Evolutionary conservation across 352 stramenopile genomes (phyloP).

Genomic region (Aphanomyces cochlioides): DNA sequence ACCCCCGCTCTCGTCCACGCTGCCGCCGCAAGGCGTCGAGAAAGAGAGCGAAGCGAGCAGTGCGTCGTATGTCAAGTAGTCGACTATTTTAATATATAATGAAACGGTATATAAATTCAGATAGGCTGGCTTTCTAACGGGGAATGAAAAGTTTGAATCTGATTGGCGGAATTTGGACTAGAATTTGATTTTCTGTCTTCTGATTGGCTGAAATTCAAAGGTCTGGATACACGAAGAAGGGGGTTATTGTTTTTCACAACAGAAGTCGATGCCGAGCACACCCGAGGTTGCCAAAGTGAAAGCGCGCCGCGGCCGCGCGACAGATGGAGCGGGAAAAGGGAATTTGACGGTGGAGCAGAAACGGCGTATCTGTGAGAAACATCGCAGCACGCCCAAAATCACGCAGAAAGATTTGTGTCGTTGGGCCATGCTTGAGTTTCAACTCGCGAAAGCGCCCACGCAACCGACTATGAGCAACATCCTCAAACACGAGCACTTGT

Average conservation of each 20-base stretch:
- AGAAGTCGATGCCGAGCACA: conserved; percentile 19
- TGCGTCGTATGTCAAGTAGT: conserved; percentile 14
- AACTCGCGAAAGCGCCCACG: conserved; percentile 71
- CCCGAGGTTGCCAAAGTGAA: conserved; percentile 17
- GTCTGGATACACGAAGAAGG: conserved; percentile 26
- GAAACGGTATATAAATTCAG: conserved; percentile 20
- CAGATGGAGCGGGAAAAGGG: conserved; percentile 56
- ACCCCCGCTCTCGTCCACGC: not conserved
- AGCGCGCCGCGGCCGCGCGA: conserved; percentile 36
- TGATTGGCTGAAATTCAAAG: conserved; percentile 29
- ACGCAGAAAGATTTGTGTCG: conserved; percentile 82
- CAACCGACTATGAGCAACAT: conserved; percentile 84
- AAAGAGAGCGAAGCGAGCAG: conserved; percentile 19
- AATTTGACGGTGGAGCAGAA: conserved; percentile 87
- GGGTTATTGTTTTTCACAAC: conserved; percentile 31
- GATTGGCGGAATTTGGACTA: conserved; percentile 21
- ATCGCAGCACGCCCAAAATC: conserved; percentile 79
- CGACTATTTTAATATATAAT: conserved; percentile 7
- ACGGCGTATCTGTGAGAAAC: conserved; percentile 84
- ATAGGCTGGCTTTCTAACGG: conserved; percentile 11
- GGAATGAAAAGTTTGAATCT: not conserved
- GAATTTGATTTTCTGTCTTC: not conserved
- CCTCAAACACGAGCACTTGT: conserved; percentile 74
- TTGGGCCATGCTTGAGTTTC: conserved; percentile 85
- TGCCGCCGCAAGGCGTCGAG: not conserved